Evolutionary conservation across 306 rosid species (phyloP).

Genomic region (Cyamopsis tetragonoloba): DNA sequence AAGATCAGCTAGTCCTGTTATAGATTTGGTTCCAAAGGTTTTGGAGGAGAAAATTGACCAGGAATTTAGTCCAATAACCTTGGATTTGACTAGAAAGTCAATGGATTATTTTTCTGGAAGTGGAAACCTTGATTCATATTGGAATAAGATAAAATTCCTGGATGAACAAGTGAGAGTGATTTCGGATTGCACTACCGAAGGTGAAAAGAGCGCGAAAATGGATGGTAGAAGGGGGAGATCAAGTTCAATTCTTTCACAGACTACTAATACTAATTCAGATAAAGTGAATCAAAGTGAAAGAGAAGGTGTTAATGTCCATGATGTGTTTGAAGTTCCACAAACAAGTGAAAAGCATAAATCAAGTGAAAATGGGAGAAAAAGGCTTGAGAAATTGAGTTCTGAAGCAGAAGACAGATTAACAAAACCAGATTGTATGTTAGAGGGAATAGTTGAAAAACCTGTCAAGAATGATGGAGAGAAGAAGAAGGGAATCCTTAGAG

Average conservation of each 20-base stretch:
- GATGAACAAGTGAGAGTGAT: constrained; percentile 64
- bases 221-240: constrained; percentile 28
- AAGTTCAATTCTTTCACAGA: constrained; percentile 35
- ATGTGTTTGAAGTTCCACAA: constrained; percentile 69
- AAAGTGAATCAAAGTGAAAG: constrained; percentile 15
- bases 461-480: constrained; percentile 25
- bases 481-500: constrained; percentile 30
- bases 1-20: constrained; percentile 33
- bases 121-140: constrained; percentile 42
- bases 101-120: background rate
- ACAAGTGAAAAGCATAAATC: constrained; percentile 22
- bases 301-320: constrained; percentile 39
- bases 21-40: constrained; percentile 21
- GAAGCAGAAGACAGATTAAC: constrained; percentile 34
- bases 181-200: constrained; percentile 43
- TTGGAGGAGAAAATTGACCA: constrained; percentile 31
- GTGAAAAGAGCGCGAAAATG: constrained; percentile 30
- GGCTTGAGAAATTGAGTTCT: constrained; percentile 21
- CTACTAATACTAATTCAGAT: constrained; percentile 17
- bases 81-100: constrained; percentile 32
- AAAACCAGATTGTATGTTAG: constrained; percentile 35
- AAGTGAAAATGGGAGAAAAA: constrained; percentile 10
- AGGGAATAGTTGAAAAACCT: constrained; percentile 22
- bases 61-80: constrained; percentile 30
- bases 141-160: constrained; percentile 52